Percentiles rank a stretch among this genome's conserved stretches.
Evolutionary conservation across 225 moss, liverwort and hornwort species (phyloP).

Genomic region (Bryum argenteum): DNA sequence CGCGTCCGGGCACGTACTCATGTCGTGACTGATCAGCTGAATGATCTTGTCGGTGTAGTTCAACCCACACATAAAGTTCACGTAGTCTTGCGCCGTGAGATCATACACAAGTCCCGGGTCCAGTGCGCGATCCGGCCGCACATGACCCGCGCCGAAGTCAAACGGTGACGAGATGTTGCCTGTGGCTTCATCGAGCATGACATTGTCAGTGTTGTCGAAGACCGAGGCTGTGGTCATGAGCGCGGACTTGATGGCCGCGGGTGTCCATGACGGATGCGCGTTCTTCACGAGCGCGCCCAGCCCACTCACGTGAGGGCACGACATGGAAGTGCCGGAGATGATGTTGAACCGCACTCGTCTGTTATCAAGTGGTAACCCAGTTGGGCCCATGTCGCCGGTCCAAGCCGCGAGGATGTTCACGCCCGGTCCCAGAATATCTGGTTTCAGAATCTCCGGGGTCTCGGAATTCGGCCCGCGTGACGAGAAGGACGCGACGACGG

Average conservation of each 20-base stretch:
- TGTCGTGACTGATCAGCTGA: constrained; percentile 62
- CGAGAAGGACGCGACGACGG: constrained; percentile 84
- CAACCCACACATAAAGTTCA: constrained; percentile 73
- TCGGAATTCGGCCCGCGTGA: constrained; percentile 83
- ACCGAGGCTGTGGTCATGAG: constrained; percentile 80
- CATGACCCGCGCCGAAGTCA: constrained; percentile 88
- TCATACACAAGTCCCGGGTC: constrained; percentile 90
- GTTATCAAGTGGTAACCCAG: constrained; percentile 61
- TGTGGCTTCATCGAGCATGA: constrained; percentile 80
- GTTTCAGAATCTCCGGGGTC: constrained; percentile 81
- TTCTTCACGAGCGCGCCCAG: constrained; percentile 73
- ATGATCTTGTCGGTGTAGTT: constrained; percentile 73
- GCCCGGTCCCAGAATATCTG: constrained; percentile 77
- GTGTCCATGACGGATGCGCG: constrained; percentile 83
- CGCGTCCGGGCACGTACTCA: constrained; percentile 46
- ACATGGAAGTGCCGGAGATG: constrained; percentile 92
- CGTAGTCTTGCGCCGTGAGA: constrained; percentile 59
- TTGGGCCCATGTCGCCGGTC: constrained; percentile 85
- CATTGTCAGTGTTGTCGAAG: constrained; percentile 42
- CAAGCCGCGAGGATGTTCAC: constrained; percentile 95
- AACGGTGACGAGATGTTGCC: constrained; percentile 72
- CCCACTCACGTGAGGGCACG: constrained; percentile 92
- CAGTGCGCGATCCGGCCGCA: constrained; percentile 70
- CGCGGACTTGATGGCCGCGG: constrained; percentile 88
- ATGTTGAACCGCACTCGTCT: constrained; percentile 77